A percentile compares a stretch with the other conserved stretches of the same genome.
Conservation (phyloP, 1,284 basidiomycete genomes). For the Ceratobasidium sp. region DNA sequence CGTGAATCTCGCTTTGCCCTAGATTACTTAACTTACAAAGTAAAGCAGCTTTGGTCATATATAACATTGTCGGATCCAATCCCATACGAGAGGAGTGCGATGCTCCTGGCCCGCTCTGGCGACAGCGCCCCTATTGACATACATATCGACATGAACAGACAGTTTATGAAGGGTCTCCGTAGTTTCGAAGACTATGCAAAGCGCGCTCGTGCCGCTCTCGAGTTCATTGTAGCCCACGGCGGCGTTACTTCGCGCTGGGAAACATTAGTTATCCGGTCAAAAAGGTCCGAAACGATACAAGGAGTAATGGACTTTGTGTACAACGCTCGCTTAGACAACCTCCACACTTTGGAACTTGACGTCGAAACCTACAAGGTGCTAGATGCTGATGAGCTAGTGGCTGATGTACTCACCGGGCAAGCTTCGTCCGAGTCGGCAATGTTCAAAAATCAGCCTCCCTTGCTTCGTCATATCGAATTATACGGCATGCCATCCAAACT, state of each 20-base stretch:
- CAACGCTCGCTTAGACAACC: neutral
- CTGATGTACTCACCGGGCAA: neutral
- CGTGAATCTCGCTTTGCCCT: neutral
- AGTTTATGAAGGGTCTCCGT: too few species aligned
- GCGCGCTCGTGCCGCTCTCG: neutral
- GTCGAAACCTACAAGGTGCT: neutral
- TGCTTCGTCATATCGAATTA: neutral
- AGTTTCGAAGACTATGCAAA: too few species aligned
- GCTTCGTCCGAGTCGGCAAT: neutral
- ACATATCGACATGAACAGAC: neutral
- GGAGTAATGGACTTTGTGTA: conserved; percentile 11
- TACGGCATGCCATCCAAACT: neutral
- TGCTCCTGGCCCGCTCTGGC: neutral
- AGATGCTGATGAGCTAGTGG: neutral
- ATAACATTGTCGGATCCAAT: neutral
- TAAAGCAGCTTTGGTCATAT: neutral
- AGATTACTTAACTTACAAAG: neutral
- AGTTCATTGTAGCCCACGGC: neutral
- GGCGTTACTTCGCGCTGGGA: neutral
- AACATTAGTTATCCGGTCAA: neutral
- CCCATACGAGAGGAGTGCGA: neutral
- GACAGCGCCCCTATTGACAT: neutral
- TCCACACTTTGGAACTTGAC: neutral
- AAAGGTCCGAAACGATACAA: neutral
- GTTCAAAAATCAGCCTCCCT: neutral